Percentiles rank a stretch among this genome's conserved stretches.
Conservation (phyloP, 2,329 filamentous ascomycete genomes). For the Sporothrix phasma region DNA sequence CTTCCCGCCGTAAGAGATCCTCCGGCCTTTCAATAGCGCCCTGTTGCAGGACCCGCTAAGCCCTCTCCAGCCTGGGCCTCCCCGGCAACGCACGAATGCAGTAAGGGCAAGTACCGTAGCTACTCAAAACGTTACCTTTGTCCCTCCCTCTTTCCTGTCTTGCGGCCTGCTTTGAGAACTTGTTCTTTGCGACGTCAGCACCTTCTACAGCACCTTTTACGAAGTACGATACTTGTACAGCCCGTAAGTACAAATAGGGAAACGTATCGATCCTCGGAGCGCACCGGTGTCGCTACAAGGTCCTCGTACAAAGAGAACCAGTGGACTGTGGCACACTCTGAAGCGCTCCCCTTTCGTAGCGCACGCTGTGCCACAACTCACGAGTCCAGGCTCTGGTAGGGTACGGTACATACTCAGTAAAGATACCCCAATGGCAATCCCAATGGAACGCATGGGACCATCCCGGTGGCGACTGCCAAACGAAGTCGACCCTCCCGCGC, state of each 20-base stretch:
- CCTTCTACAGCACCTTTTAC: background rate
- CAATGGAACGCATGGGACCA: background rate
- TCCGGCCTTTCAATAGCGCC: conserved; percentile 17
- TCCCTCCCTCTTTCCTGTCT: conserved; percentile 1
- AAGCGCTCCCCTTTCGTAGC: background rate
- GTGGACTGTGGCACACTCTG: background rate
- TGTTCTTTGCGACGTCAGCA: background rate
- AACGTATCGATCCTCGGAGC: too few species aligned
- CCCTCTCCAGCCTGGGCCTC: conserved; percentile 14
- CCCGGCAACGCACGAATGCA: conserved; percentile 16
- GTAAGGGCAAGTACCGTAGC: conserved; percentile 9
- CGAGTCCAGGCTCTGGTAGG: background rate
- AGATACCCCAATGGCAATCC: background rate
- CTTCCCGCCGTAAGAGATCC: background rate
- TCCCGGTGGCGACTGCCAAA: background rate
- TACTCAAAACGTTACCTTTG: conserved; percentile 1
- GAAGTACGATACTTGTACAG: too few species aligned
- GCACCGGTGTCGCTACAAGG: background rate
- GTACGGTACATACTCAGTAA: too few species aligned
- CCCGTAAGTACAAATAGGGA: too few species aligned
- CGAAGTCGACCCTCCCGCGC: background rate
- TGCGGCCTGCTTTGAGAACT: background rate
- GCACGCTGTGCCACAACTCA: background rate
- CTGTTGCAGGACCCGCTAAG: conserved; percentile 17
- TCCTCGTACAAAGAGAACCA: background rate